Base-by-base conservation (phyloP, 23 red algal species). In the Pyropia haitanensis region DNA sequence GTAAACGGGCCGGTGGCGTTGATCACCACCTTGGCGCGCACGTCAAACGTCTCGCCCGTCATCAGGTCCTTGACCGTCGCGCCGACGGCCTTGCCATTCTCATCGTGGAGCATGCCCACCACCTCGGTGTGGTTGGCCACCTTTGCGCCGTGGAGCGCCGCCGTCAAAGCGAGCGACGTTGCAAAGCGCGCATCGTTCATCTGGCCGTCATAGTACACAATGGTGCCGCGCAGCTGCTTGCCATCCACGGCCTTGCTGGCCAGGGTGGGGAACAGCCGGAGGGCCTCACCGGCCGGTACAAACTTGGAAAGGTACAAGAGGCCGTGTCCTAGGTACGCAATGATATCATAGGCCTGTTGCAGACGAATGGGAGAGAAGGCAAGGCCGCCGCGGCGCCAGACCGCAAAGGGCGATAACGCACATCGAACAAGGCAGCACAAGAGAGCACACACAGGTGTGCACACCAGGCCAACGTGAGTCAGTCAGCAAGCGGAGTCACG, bases 101-200 rank as follows among this genome's bases (percentile, higher is more conserved):
- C 64, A 25, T 73, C 65, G n/a, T 76, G 74, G 21, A 88, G 55
- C 30, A 96, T 49, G 1, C 53, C 56, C 30, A 52, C 39, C 10
- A 96, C 91, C 31, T 96, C 91, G 22, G 82, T 89, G 71, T 96
- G 91, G 71, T 96, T 96, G 50, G 82, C 82, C 14, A 96, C 82
- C 6, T 68, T 67, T 9, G 91, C 91, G 22, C 91, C 91, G 27
- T 96, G 82, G 20, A 96, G 58, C 21, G 91, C 83, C 20, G 91
- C 77, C 17, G 91, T 96, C 22, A 96, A 7, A 7, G 91, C 91
- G 5, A 96, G 27, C 10, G 71, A 68, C 21, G 85, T 71, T 19
- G 84, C 85, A 57, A 96, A 88, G 24, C 91, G 77, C 17, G 91
- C 60, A 56, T 96, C 91, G 44, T 96, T 76, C 91, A 89, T 88